Conservation (phyloP, 331 rosid species). For the Acacia concinna region DNA sequence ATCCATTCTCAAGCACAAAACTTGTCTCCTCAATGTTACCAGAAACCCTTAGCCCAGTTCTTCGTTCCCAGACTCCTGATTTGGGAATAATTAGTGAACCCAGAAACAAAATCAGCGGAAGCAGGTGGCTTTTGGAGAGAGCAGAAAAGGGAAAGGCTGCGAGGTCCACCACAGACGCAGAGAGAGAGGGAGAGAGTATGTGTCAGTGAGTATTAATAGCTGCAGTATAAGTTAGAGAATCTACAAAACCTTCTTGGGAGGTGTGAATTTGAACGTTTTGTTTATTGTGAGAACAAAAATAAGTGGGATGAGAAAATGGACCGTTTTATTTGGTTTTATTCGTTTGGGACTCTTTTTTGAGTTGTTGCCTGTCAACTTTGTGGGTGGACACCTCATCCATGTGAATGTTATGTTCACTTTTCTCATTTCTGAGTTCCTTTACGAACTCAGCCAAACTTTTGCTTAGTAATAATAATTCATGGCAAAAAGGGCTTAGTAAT, state of each 20-base stretch:
- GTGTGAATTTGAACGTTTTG: slow-evolving; percentile 55
- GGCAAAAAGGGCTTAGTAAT: no score
- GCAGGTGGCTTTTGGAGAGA: slow-evolving; percentile 38
- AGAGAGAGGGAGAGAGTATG: slow-evolving; percentile 18
- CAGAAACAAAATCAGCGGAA: slow-evolving; percentile 34
- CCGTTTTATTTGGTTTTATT: slow-evolving; percentile 73
- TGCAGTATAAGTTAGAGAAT: slow-evolving; percentile 34
- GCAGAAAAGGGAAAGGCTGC: slow-evolving; percentile 18
- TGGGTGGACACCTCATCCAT: slow-evolving; percentile 3
- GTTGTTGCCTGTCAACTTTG: slow-evolving; percentile 30
- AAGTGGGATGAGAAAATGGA: slow-evolving; percentile 43
- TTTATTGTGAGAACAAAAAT: slow-evolving; percentile 15
- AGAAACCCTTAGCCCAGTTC: slow-evolving; percentile 31
- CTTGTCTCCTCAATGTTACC: slow-evolving; percentile 30
- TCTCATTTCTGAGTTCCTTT: background rate
- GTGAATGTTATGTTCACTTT: slow-evolving; percentile 19
- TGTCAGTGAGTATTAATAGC: slow-evolving; percentile 39
- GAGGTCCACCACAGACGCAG: background rate
- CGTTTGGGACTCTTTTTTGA: slow-evolving; percentile 22
- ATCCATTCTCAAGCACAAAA: slow-evolving; percentile 38
- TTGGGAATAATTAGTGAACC: slow-evolving; percentile 30
- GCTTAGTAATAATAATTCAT: background rate
- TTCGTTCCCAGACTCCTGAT: slow-evolving; percentile 14
- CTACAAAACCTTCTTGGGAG: slow-evolving; percentile 45
- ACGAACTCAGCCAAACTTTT: background rate